Percentiles rank a stretch among this genome's conserved stretches.
Evolutionary conservation across 441 rosid genomes (phyloP).

Genomic region (Syzygium syzygioides): DNA sequence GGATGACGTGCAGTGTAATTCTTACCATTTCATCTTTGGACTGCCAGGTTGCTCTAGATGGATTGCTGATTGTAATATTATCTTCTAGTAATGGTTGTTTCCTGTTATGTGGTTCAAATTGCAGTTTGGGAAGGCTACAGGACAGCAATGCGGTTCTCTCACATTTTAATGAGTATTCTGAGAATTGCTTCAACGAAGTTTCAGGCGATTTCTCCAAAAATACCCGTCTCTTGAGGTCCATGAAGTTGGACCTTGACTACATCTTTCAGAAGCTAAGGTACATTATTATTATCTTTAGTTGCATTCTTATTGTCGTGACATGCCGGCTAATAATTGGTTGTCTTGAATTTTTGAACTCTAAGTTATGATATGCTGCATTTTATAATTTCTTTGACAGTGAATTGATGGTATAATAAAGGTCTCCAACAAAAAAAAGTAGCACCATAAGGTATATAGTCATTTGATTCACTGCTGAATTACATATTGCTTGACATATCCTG

Average conservation of each 20-base stretch:
- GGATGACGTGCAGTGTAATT: background rate
- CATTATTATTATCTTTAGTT: background rate
- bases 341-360: no score
- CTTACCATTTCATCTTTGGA: background rate
- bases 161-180: constrained; percentile 85
- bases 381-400: no score
- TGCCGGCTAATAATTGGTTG: no score
- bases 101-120: background rate
- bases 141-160: constrained; percentile 90
- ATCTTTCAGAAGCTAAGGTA: constrained; percentile 86
- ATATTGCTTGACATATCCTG: background rate
- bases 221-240: constrained; percentile 57
- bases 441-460: background rate
- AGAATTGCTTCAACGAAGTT: constrained; percentile 70
- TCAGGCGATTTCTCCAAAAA: constrained; percentile 60
- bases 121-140: constrained; percentile 91
- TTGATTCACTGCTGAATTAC: background rate
- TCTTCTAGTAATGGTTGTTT: background rate
- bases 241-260: constrained; percentile 87
- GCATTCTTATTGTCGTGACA: background rate
- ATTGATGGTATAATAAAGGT: background rate
- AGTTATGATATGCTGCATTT: no score
- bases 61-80: background rate
- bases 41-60: background rate
- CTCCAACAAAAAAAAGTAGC: background rate